Percentiles rank a stretch among this genome's conserved stretches.
Conservation (phyloP, 176 grass and related monocot genomes). For the Neostapfia colusana region DNA sequence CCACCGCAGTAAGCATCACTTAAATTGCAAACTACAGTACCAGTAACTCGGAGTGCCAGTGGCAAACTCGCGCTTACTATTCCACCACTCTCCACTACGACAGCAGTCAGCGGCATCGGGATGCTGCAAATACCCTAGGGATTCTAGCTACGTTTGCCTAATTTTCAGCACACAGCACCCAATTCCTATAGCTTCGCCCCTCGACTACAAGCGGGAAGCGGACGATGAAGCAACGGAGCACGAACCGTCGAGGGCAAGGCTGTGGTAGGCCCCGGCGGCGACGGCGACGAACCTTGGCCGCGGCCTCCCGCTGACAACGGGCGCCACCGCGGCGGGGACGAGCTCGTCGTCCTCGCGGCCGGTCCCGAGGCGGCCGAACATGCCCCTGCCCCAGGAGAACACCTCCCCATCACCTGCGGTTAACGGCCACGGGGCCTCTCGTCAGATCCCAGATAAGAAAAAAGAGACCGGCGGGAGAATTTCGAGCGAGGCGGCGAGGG, state of each 20-base stretch:
- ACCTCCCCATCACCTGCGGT: constrained; percentile 71
- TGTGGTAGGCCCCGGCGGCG: constrained; percentile 82
- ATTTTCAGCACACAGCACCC: not conserved
- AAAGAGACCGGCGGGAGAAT: not conserved
- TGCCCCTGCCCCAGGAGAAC: constrained; percentile 86
- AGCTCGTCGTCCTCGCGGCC: constrained; percentile 69
- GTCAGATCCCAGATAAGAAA: constrained; percentile 12
- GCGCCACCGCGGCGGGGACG: constrained; percentile 54
- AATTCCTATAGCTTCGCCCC: not conserved
- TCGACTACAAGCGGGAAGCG: not conserved
- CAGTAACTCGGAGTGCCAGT: constrained; percentile 2
- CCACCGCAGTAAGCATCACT: not conserved
- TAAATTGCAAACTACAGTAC: not conserved
- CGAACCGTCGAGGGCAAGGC: constrained; percentile 78
- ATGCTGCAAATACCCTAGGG: not conserved
- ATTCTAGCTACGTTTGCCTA: not conserved
- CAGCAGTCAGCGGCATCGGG: not conserved
- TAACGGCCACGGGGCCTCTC: not conserved
- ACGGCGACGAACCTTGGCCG: constrained; percentile 62
- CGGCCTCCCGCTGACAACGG: constrained; percentile 10
- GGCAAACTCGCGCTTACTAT: not conserved
- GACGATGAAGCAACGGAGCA: not conserved
- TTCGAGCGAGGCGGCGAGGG: constrained; percentile 4
- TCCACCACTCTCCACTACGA: not conserved
- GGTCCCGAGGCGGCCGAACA: constrained; percentile 83